phyloP scores from a whole-genome alignment of 345 rosid species.

The Aquilaria sinensis region DNA sequence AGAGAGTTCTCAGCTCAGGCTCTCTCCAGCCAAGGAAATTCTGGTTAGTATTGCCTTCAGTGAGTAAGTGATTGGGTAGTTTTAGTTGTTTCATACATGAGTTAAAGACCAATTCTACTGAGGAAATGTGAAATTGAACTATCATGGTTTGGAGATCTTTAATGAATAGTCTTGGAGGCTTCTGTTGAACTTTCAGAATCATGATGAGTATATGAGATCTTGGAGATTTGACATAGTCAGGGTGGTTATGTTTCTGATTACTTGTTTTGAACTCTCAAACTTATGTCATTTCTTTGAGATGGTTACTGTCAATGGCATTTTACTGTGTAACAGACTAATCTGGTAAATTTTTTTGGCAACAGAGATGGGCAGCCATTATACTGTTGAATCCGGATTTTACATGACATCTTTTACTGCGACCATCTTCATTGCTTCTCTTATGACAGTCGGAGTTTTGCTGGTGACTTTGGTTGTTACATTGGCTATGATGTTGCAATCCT shows the following conservation, averaged over 20 bases:
- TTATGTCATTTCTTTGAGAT: neutral
- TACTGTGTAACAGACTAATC: conserved; percentile 2
- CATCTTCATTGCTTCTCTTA: conserved; percentile 55
- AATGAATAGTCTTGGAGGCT: too few species aligned
- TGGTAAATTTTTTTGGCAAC: conserved; percentile 15
- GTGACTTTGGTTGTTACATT: conserved; percentile 54
- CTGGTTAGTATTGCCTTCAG: conserved; percentile 44
- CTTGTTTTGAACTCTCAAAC: neutral
- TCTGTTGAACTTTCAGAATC: too few species aligned
- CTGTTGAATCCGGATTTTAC: conserved; percentile 66
- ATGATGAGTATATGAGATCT: too few species aligned
- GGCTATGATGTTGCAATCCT: conserved; percentile 71
- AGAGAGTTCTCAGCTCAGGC: conserved; percentile 49
- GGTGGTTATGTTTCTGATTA: neutral
- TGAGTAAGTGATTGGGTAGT: neutral
- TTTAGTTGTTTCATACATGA: too few species aligned
- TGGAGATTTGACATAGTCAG: too few species aligned
- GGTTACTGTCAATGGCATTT: neutral
- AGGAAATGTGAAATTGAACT: too few species aligned
- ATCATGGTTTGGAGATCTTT: too few species aligned
- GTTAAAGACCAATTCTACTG: neutral
- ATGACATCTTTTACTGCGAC: conserved; percentile 74
- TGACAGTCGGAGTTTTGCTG: conserved; percentile 53
- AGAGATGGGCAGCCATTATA: conserved; percentile 51
- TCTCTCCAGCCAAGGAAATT: conserved; percentile 57